Percentiles rank a stretch among this genome's conserved stretches.
These are phyloP conservation scores for Codiaeum variegatum DNA, from an alignment of 441 rosid genomes.

Conservation along the genomic window DNA sequence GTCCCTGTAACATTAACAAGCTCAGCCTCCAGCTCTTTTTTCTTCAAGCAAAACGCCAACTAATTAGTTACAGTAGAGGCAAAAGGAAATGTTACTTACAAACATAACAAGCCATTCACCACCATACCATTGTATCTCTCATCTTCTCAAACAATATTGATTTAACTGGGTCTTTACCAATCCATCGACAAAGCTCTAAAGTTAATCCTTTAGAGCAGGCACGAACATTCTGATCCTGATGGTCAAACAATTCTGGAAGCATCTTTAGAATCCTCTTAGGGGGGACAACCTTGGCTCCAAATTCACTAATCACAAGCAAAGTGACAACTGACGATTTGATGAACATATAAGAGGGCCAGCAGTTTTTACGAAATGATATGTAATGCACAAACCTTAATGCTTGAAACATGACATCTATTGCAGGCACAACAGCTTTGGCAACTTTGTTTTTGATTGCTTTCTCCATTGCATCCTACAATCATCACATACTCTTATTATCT, in stretches of 20 bases:
- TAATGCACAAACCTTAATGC: slow-evolving; percentile 70
- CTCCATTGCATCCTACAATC: slow-evolving; percentile 88
- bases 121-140: slow-evolving; percentile 97
- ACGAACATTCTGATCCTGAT: slow-evolving; percentile 99
- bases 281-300: slow-evolving; percentile 90
- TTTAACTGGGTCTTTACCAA: slow-evolving; percentile 97
- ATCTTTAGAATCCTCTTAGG: slow-evolving; percentile 95
- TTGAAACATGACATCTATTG: slow-evolving; percentile 97
- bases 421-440: slow-evolving; percentile 99
- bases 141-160: slow-evolving; percentile 97
- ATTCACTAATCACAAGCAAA: slow-evolving; percentile 56
- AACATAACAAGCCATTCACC: slow-evolving; percentile 2
- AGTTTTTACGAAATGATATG: slow-evolving; percentile 13
- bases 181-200: slow-evolving; percentile 98
- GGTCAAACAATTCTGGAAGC: slow-evolving; percentile 99
- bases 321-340: slow-evolving; percentile 10
- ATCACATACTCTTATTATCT: slow-evolving; percentile 10
- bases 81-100: neutral
- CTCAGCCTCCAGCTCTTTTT: slow-evolving; percentile 99
- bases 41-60: slow-evolving; percentile 40
- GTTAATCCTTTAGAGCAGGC: slow-evolving; percentile 96
- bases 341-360: slow-evolving; percentile 16
- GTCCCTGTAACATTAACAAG: slow-evolving; percentile 76
- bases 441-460: slow-evolving; percentile 99
- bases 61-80: slow-evolving; percentile 15